These are phyloP conservation scores for Syncephalastrum sp. DNA, from an alignment of 371 early-diverging fungal species.

Conservation along the genomic window DNA sequence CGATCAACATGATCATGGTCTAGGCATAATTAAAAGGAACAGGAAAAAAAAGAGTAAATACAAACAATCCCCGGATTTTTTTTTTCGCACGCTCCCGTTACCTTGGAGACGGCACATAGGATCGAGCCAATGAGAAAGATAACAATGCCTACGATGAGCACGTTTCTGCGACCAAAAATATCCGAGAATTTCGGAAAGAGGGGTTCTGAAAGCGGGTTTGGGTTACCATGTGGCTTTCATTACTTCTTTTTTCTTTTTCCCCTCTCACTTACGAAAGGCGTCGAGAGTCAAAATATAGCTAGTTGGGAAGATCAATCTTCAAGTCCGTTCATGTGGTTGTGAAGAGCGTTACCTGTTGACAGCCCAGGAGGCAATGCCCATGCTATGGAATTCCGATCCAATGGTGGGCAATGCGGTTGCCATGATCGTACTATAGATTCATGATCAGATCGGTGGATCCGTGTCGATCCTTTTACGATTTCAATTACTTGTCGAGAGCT, in stretches of 20 bases:
- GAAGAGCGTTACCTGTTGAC: not conserved
- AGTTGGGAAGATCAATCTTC: constrained; percentile 33
- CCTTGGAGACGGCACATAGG: constrained; percentile 55
- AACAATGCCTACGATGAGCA: constrained; percentile 52
- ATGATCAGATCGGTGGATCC: not conserved
- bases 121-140: constrained; percentile 65
- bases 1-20: constrained; percentile 61
- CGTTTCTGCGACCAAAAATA: constrained; percentile 72
- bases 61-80: not conserved
- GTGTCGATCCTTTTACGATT: not conserved
- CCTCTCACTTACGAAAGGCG: constrained; percentile 32
- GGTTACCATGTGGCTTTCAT: constrained; percentile 1
- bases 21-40: not conserved
- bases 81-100: constrained; percentile 17
- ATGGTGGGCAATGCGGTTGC: constrained; percentile 70
- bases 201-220: constrained; percentile 28
- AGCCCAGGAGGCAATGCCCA: constrained; percentile 59
- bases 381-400: constrained; percentile 65
- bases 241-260: not conserved
- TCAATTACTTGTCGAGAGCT: constrained; percentile 59
- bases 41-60: not conserved
- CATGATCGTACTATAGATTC: constrained; percentile 61
- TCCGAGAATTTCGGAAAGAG: constrained; percentile 66
- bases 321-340: too few species aligned
- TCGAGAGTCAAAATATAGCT: constrained; percentile 57